Percentiles rank a stretch among this genome's conserved stretches.
Conservation (phyloP, 768 basidiomycete genomes). For the Leucosporidium scottii region DNA sequence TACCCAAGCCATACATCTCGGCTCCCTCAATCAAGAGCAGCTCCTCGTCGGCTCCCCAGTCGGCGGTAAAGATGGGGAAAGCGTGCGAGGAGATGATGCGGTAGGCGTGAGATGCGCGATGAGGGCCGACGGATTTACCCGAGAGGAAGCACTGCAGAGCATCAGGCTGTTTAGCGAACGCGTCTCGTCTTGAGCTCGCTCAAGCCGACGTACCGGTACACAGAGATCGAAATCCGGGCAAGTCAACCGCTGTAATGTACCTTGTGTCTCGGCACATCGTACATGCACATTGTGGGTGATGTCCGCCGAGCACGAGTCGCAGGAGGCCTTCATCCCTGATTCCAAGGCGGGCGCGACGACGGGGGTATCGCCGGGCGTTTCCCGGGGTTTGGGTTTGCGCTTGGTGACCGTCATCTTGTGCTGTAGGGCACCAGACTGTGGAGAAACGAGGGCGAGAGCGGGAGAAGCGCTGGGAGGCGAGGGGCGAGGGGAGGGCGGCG, state of each 20-base stretch:
- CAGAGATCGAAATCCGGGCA: conserved; percentile 85
- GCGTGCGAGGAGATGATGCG: conserved; percentile 87
- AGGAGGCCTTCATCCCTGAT: conserved; percentile 40
- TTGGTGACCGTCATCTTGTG: conserved; percentile 32
- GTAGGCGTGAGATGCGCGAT: conserved; percentile 80
- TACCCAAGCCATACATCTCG: conserved; percentile 78
- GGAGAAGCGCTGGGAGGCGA: no score
- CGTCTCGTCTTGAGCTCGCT: neutral
- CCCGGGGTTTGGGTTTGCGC: conserved; percentile 27
- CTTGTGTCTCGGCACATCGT: conserved; percentile 64
- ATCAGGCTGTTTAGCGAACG: neutral
- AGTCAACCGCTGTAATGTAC: conserved; percentile 1
- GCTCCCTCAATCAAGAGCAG: conserved; percentile 82
- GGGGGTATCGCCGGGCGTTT: conserved; percentile 8
- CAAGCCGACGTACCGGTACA: conserved; percentile 46
- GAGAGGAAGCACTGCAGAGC: conserved; percentile 64
- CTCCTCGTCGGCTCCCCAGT: conserved; percentile 99
- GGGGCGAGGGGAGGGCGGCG: no score
- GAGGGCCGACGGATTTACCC: conserved; percentile 79
- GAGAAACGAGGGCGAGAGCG: no score
- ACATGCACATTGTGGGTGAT: conserved; percentile 95
- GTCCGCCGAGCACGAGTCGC: conserved; percentile 76
- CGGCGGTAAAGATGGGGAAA: conserved; percentile 86
- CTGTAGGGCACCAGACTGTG: no score
- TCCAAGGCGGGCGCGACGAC: conserved; percentile 14